phyloP scores from a whole-genome alignment of 1,139 yeast genomes.

The Candida sp. region DNA sequence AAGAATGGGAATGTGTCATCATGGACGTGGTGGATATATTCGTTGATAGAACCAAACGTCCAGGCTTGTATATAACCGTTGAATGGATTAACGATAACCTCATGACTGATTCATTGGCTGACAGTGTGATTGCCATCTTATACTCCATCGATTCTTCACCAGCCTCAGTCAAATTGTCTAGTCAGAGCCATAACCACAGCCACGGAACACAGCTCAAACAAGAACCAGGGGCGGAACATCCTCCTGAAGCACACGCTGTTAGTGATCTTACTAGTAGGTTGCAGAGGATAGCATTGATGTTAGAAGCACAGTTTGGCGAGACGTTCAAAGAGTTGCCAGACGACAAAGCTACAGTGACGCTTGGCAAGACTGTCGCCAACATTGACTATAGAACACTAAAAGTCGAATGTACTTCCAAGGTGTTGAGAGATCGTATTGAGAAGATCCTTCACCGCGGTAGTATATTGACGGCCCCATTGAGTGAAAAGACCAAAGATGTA shows the following conservation, averaged over 20 bases:
- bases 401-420: constrained; percentile 80
- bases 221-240: constrained; percentile 3
- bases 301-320: constrained; percentile 90
- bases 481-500: constrained; percentile 27
- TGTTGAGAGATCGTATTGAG: constrained; percentile 80
- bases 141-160: constrained; percentile 95
- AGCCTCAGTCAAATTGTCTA: constrained; percentile 87
- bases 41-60: constrained; percentile 48
- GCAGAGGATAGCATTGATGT: constrained; percentile 62
- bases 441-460: constrained; percentile 81
- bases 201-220: constrained; percentile 25
- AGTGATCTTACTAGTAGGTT: constrained; percentile 56
- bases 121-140: constrained; percentile 87
- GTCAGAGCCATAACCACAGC: constrained; percentile 56
- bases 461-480: constrained; percentile 82
- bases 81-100: constrained; percentile 90
- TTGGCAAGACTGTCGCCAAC: constrained; percentile 77
- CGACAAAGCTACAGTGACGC: constrained; percentile 55
- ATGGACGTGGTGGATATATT: constrained; percentile 50
- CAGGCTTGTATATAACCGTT: constrained; percentile 57
- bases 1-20: constrained; percentile 54
- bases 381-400: constrained; percentile 66
- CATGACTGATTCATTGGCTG: constrained; percentile 94
- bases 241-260: constrained; percentile 30
- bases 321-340: constrained; percentile 50